A percentile compares a stretch with the other conserved stretches of the same genome.
These are phyloP conservation scores for Geranium brycei DNA, from an alignment of 345 rosid species.

Conservation along the genomic window DNA sequence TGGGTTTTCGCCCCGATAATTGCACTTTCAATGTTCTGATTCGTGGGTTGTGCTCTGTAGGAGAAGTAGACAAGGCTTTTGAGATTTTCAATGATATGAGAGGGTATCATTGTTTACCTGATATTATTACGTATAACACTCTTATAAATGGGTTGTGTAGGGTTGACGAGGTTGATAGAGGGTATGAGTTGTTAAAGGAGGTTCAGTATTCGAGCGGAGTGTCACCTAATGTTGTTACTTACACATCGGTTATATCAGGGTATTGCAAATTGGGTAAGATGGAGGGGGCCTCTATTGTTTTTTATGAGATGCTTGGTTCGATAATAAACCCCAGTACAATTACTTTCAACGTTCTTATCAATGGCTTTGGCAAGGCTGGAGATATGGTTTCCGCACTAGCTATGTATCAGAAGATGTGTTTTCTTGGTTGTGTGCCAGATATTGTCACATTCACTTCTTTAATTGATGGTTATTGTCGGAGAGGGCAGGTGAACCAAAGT, in stretches of 20 bases:
- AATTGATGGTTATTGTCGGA: constrained; percentile 75
- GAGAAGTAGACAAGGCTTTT: constrained; percentile 62
- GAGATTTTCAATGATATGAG: constrained; percentile 51
- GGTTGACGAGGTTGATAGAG: constrained; percentile 43
- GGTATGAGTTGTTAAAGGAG: constrained; percentile 33
- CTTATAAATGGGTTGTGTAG: constrained; percentile 64
- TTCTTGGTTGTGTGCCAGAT: constrained; percentile 44
- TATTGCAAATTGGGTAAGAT: constrained; percentile 62
- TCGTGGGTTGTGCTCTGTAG: constrained; percentile 57
- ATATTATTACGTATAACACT: constrained; percentile 56
- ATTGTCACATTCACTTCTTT: constrained; percentile 72
- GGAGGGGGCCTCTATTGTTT: constrained; percentile 44
- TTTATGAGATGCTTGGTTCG: constrained; percentile 44
- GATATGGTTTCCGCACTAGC: constrained; percentile 38
- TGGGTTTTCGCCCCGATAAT: constrained; percentile 41
- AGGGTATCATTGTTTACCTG: constrained; percentile 40
- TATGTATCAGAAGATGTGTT: constrained; percentile 37
- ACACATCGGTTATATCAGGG: constrained; percentile 61
- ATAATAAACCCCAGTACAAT: constrained; percentile 37
- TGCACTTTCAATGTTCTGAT: constrained; percentile 65
- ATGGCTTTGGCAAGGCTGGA: constrained; percentile 68
- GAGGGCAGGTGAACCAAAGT: constrained; percentile 46
- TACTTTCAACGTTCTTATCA: constrained; percentile 69
- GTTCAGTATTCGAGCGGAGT: constrained; percentile 24
- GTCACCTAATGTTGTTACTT: constrained; percentile 50